These are phyloP conservation scores for Populus davidiana DNA, from an alignment of 345 rosid species.

Conservation along the genomic window DNA sequence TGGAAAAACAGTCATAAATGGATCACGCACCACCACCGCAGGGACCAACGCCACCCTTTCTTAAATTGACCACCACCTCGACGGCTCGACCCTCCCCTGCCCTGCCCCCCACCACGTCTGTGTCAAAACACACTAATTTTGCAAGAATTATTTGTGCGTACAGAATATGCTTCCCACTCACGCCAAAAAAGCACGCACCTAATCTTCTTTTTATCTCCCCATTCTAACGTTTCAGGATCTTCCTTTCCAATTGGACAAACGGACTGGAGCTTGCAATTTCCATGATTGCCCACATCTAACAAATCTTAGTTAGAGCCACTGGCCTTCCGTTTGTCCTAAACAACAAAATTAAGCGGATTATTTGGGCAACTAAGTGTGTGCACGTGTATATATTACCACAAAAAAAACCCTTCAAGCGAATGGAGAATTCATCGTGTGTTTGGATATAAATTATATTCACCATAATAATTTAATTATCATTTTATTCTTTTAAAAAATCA, in stretches of 20 bases:
- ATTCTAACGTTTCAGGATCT: background rate
- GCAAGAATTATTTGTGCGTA: too few relatives aligned
- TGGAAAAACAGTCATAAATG: background rate
- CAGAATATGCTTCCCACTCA: background rate
- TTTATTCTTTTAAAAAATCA: too few relatives aligned
- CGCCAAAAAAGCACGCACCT: background rate
- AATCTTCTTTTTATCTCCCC: background rate
- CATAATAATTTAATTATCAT: too few relatives aligned
- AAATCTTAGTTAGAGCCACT: background rate
- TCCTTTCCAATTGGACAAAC: background rate
- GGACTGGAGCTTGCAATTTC: background rate
- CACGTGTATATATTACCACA: too few relatives aligned
- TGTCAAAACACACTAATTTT: too few relatives aligned
- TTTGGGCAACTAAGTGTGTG: too few relatives aligned
- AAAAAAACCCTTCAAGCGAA: too few relatives aligned
- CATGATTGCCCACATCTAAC: background rate
- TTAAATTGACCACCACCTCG: background rate
- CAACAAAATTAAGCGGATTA: too few relatives aligned
- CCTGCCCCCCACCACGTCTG: too few relatives aligned
- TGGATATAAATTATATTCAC: too few relatives aligned
- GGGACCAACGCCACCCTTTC: background rate
- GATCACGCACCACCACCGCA: background rate
- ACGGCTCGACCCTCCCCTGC: background rate
- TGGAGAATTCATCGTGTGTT: too few relatives aligned
- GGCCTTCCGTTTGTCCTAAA: too few relatives aligned